phyloP scores from a whole-genome alignment of 768 basidiomycete genomes.

The Kwoniella botswanensis region DNA sequence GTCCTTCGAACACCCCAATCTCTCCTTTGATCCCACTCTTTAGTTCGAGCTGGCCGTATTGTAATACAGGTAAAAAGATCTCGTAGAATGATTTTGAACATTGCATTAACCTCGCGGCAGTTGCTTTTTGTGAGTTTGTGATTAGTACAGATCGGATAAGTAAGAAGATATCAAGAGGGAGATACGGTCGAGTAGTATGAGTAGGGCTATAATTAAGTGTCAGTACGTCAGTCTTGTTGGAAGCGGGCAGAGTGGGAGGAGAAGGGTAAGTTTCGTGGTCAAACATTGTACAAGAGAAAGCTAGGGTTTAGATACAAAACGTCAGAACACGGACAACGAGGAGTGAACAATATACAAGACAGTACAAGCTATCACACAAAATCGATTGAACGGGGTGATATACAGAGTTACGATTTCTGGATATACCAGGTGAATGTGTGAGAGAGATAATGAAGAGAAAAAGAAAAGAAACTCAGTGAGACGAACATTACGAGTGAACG shows the following conservation, averaged over 20 bases:
- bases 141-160: slow-evolving; percentile 1
- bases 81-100: slow-evolving; percentile 3
- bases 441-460: too few species aligned
- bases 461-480: too few species aligned
- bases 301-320: not conserved
- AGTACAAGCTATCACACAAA: too few species aligned
- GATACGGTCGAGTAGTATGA: not conserved
- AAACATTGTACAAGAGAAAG: not conserved
- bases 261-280: not conserved
- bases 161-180: slow-evolving; percentile 7
- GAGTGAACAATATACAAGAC: too few species aligned
- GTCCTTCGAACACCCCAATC: slow-evolving; percentile 1
- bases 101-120: slow-evolving; percentile 7
- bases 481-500: not conserved
- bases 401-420: too few species aligned
- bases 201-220: not conserved
- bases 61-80: slow-evolving; percentile 4
- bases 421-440: too few species aligned
- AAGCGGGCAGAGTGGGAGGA: not conserved
- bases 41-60: slow-evolving; percentile 1
- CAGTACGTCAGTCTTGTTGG: not conserved
- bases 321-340: too few species aligned
- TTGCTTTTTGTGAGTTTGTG: slow-evolving; percentile 6
- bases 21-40: not conserved
- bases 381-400: too few species aligned